These are phyloP conservation scores for Ceratobasidium sp. DNA, from an alignment of 1,284 basidiomycete genomes.

Conservation along the genomic window DNA sequence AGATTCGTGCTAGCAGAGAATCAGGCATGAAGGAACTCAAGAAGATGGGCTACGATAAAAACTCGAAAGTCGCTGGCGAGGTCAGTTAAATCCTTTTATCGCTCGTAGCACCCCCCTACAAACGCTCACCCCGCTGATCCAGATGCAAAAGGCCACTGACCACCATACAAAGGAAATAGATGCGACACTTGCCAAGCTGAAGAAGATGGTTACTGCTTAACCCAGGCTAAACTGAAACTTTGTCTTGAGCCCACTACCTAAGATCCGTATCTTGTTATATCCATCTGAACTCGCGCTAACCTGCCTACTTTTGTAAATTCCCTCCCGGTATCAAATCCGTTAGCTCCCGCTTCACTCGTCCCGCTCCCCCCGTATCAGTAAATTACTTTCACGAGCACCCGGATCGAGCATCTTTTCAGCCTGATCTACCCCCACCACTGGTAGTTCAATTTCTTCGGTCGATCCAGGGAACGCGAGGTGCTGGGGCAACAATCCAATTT, in stretches of 20 bases:
- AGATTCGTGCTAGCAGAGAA: slow-evolving; percentile 74
- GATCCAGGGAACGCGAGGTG: slow-evolving; percentile 32
- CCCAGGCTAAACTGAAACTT: not conserved
- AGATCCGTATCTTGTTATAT: not conserved
- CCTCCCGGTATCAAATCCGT: not conserved
- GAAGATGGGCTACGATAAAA: slow-evolving; percentile 63
- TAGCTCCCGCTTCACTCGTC: not conserved
- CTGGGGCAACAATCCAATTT: slow-evolving; percentile 34
- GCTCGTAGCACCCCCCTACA: slow-evolving; percentile 4
- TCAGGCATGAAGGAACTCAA: slow-evolving; percentile 73
- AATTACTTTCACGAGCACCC: slow-evolving; percentile 15
- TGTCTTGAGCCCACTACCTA: not conserved
- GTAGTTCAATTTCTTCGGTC: slow-evolving; percentile 17
- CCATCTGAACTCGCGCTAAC: not conserved
- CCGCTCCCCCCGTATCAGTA: slow-evolving; percentile 12
- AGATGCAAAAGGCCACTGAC: slow-evolving; percentile 79
- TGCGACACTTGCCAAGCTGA: slow-evolving; percentile 68
- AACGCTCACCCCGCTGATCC: slow-evolving; percentile 8
- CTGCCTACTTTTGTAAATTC: slow-evolving; percentile 2
- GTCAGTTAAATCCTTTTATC: slow-evolving; percentile 55
- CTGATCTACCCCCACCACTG: slow-evolving; percentile 24
- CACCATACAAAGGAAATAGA: slow-evolving; percentile 71
- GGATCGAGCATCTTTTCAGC: slow-evolving; percentile 39
- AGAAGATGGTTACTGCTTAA: slow-evolving; percentile 58
- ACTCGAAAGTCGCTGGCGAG: slow-evolving; percentile 71